Conservation (phyloP, 768 basidiomycete genomes). For the Hygrocybe punicea region DNA sequence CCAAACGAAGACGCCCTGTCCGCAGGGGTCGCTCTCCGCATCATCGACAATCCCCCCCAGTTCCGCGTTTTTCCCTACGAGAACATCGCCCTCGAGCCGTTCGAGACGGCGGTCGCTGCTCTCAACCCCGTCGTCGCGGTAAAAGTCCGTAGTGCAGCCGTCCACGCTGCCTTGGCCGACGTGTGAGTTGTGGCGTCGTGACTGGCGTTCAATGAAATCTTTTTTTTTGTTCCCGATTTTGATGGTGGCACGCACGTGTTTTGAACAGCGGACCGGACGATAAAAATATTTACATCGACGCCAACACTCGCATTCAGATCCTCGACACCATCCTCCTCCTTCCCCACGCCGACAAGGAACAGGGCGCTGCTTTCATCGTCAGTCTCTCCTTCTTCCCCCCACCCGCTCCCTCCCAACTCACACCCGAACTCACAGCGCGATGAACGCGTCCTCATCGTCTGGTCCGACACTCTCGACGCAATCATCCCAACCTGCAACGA, state of each 20-base stretch:
- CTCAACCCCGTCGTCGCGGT: conserved; percentile 82
- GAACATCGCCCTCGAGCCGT: conserved; percentile 64
- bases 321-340: conserved; percentile 75
- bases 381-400: conserved; percentile 24
- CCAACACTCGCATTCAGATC: conserved; percentile 82
- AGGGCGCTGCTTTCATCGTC: conserved; percentile 83
- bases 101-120: conserved; percentile 64
- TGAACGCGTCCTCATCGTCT: conserved; percentile 80
- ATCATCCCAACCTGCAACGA: conserved; percentile 73
- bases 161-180: conserved; percentile 72
- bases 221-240: neutral
- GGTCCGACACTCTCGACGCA: conserved; percentile 75
- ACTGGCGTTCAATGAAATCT: neutral
- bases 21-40: conserved; percentile 64
- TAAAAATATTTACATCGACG: conserved; percentile 64
- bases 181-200: conserved; percentile 54
- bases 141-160: conserved; percentile 72
- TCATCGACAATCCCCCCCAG: conserved; percentile 37
- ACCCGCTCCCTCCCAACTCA: neutral
- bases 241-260: conserved; percentile 1
- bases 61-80: conserved; percentile 87
- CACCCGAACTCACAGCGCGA: conserved; percentile 54
- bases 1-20: conserved; percentile 72
- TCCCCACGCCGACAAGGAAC: conserved; percentile 79
- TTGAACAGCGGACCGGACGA: conserved; percentile 58